Base-by-base conservation (phyloP, 2,329 filamentous ascomycete genomes). In the Colletotrichum tamarilloi region DNA sequence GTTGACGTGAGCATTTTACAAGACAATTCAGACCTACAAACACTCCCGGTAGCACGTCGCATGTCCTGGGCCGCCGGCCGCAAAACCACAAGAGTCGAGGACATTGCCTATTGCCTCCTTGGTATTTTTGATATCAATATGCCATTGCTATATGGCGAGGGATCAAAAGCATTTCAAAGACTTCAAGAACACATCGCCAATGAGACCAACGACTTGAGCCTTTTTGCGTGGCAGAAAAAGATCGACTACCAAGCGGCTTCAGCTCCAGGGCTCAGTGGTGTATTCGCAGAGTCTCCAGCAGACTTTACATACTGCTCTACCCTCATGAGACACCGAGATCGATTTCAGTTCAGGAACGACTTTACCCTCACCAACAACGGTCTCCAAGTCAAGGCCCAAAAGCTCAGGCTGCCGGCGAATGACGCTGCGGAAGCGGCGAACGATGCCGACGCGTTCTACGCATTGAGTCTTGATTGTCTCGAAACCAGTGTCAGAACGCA, bases 11-110 rank as follows among this genome's bases (percentile, higher is more conserved):
- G 55, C 26, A 57, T 57, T 9, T 32, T 57, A 3, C 14, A 32
- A 35, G 55, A 57, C 3, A 57, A n/a, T 28, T 28, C 55, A 11
- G 55, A 57, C 16, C 55, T 57, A 14, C 55, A 57, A 57, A 30
- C 55, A 4, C 55, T 57, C 16, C 55, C 55, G 19, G 19, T 57
- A 9, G 28, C 55, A 28, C 55, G 55, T 24, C 55, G 55, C 28
- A 80, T 80, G 78, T 78, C 76, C n/a, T 80, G 78, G 79, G 77
- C 76, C 49, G 72, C 78, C 4, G 67, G 67, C 3, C 68, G 78
- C 30, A 32, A 68, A 60, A 78, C 76, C 5, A 78, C 72, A 2
- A 67, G 75, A 7, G 7, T 53, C 67, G 74, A 79, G 58, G 77
- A 81, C 66, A 62, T 74, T 12, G 78, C 78, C 1, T 80, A 80